Base-by-base conservation (phyloP, 1,139 yeast genomes). In the Blastobotrys proliferans region DNA sequence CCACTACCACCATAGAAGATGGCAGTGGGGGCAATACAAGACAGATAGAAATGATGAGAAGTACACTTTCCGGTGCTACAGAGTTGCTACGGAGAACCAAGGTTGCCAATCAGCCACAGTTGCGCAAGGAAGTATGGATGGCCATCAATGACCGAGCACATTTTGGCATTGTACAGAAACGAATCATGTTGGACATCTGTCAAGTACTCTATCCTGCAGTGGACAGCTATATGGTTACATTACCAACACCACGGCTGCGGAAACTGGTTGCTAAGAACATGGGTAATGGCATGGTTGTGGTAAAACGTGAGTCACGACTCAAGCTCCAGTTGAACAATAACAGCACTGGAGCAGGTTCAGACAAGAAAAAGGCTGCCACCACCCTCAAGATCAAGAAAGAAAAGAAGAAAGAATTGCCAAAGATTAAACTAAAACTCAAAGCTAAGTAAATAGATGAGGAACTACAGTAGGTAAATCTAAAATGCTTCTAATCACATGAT, bases 241-340 rank as follows among this genome's bases (percentile, higher is more conserved):
- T 88, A 16, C 75, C 80, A 1, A 67, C 81, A 14, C 97, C 96
- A 3, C 72, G 76, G 42, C 81, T 80, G 49, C 81, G 77, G 61
- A 78, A 77, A 54, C 67, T 90, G 29, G 77, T 76, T 2, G 83
- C 84, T 1, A 75, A 72, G 51, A 60, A 73, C 43, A 47, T 68
- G 24, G 79, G 74, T 1, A 64, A 69, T 13, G 79, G 79, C 2
- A 67, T 65, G 41, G 60, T 79, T 5, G 64, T 71, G 35, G 43
- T 58, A 24, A 49, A 48, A 28, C 44, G 51, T 10, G 46, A 44
- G 29, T 39, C 37, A 9, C 41, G 38, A 17, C 31, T 41, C 19
- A 38, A 41, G 38, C 38, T 30, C 22, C 40, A 36, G 21, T 18
- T 38, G 31, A 14, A 17, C 13, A 16, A 26, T 6, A 26, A 35